Evolutionary conservation across 2,329 filamentous ascomycete genomes (phyloP).

Genomic region (Thyridium curvatum): DNA sequence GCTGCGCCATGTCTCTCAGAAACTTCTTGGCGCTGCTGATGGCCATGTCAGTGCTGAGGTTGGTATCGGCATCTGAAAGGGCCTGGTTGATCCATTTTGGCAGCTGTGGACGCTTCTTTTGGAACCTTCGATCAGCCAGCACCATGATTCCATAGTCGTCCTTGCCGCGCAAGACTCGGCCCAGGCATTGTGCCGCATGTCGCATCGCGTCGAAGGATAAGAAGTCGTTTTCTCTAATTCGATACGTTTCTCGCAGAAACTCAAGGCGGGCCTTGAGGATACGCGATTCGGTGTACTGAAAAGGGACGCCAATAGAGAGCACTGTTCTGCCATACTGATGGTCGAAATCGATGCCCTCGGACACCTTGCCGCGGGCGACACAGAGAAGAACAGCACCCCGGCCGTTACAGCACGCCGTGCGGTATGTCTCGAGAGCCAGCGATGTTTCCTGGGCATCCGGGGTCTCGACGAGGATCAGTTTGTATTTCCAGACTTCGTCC

Average conservation of each 20-base stretch:
- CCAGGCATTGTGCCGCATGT: constrained; percentile 94
- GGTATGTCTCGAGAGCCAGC: constrained; percentile 89
- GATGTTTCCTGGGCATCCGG: constrained; percentile 97
- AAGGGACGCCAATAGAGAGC: constrained; percentile 92
- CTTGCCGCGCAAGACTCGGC: constrained; percentile 89
- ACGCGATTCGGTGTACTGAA: constrained; percentile 86
- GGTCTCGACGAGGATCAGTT: constrained; percentile 94
- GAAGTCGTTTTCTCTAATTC: constrained; percentile 95
- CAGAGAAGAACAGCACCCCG: constrained; percentile 89
- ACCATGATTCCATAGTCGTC: constrained; percentile 99
- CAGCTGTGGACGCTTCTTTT: constrained; percentile 83
- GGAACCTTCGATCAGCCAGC: constrained; percentile 85
- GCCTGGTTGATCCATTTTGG: constrained; percentile 96
- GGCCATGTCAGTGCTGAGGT: constrained; percentile 93
- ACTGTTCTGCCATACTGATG: constrained; percentile 97
- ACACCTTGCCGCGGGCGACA: constrained; percentile 94
- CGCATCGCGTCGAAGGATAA: constrained; percentile 98
- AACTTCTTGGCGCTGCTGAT: constrained; percentile 86
- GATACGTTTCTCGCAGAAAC: constrained; percentile 94
- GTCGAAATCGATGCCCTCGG: constrained; percentile 97
- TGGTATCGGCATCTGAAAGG: constrained; percentile 76
- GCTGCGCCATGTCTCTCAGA: constrained; percentile 84
- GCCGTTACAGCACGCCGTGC: constrained; percentile 95
- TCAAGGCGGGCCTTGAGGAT: constrained; percentile 94
- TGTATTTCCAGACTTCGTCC: constrained; percentile 98